Base-by-base conservation (phyloP, 305 asterid genomes). In the Fraxinus floribunda region DNA sequence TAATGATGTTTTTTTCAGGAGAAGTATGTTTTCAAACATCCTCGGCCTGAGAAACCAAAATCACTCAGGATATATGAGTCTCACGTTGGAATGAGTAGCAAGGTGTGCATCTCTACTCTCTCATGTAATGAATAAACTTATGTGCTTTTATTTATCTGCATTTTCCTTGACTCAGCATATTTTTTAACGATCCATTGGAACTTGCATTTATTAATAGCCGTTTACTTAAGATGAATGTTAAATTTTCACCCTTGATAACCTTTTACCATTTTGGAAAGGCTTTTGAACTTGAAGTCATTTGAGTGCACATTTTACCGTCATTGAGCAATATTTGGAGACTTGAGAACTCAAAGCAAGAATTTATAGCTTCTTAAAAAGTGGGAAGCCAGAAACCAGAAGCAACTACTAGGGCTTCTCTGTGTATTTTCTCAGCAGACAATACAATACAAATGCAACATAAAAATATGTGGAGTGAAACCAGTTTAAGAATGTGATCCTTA, bases 31-130 rank as follows among this genome's bases (percentile, higher is more conserved):
- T 97, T 97, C 84, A 86, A 90, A 79, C 98, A 95, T 86, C 97
- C 98, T 80, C 94, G 95, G 86, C 98, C 99, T 4, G 87, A 88
- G 89, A 97, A 88, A 91, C 98, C 99, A 75, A 90, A 91, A 80
- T 97, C 99, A 78, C 91, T 97, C 71, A 85, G 98, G 84, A 94
- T 97, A 86, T 97, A 97, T 15, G 99, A 97, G 86, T 80, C 91
- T 80, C 99, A 97, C 85, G 90, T 97, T 80, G 99, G 99, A 88
- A 97, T 97, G 99, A 97, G 99, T 86, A 97, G 99, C 82, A 92
- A 86, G 94, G 99, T 95, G 91, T 44, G 94, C 86, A 87, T 85
- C 87, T 87, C 79, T 86, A 84, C 87, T 82, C 81, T 88, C 81
- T 80, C 81, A 81, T 87, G 72, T 82, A 78, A 83, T 82, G 71